Evolutionary conservation across 192 early-diverging fungal genomes (phyloP).

Genomic region (Coemansia sp.): DNA sequence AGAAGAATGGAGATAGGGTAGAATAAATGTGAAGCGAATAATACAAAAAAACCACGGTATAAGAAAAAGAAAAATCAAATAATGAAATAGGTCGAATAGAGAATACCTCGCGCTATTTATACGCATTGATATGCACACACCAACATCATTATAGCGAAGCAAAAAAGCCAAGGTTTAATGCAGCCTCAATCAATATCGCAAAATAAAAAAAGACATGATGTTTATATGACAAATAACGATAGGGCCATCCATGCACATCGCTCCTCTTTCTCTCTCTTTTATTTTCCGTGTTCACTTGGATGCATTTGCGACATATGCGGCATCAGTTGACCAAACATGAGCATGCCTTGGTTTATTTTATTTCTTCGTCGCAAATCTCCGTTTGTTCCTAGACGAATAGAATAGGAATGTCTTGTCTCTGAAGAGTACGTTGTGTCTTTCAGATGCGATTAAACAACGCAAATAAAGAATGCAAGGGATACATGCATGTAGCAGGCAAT

Average conservation of each 20-base stretch:
- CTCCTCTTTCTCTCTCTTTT: background rate
- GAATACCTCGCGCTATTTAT: too few species aligned
- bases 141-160: background rate
- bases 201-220: background rate
- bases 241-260: background rate
- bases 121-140: too few species aligned
- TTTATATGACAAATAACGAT: background rate
- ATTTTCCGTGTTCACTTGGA: background rate
- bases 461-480: background rate
- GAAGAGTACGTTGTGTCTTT: background rate
- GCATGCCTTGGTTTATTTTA: background rate
- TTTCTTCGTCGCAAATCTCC: too few species aligned
- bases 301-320: background rate
- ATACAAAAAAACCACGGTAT: too few species aligned
- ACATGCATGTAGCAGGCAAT: background rate
- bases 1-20: too few species aligned
- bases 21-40: too few species aligned
- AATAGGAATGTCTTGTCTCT: too few species aligned
- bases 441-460: background rate
- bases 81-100: too few species aligned
- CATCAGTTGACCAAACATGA: constrained; percentile 1
- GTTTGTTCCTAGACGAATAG: too few species aligned
- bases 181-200: background rate
- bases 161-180: background rate
- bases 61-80: too few species aligned